Evolutionary conservation across 176 grass and related monocot genomes (phyloP), one percentile per base, ranked within the genome.

Genomic region (Oryza punctata): DNA sequence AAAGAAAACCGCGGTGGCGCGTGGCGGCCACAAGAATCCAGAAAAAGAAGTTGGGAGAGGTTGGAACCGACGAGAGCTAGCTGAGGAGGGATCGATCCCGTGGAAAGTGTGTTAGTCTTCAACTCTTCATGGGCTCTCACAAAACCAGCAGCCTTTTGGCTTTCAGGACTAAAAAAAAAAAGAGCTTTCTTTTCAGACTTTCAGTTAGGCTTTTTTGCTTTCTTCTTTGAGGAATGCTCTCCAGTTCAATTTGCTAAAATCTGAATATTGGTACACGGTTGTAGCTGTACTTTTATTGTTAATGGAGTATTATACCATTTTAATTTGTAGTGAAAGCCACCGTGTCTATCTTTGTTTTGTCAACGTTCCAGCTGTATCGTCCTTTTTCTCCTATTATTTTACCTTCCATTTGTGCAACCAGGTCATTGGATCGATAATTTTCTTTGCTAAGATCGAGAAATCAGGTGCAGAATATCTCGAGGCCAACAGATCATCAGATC

Each of bases 1-100:
- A 10, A 70, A 44, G 2, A 29, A 35, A 35, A 35, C 5, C 50
- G 18, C 23, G 23, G 33, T 54, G 40, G 73, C 37, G 25, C n/a
- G 32, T 82, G 69, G 10, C 64, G 14, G 66, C 63, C 82, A 73
- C 73, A 7, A 9, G 19, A 47, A 71, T 75, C 24, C 32, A 16
- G 50, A 60, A 32, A 61, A 24, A 24, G 45, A 47, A 24, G 21
- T 61, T 24, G n/a, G n/a, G 8, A 25, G 26, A 67, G 52, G 61
- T 47, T 46, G 80, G 18, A 82, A 64, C 18, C 44, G 80, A 70
- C 37, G 52, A 46, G 50, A 50, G 28, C 28, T 29, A 29, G 28
- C 28, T 15, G 32, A 32, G 4, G 50, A 35, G 19, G 52, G 19
- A 57, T 35, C 13, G 67, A 79, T 79, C 33, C 28, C 12, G 47